These are phyloP conservation scores for Mollisiaceae sp. DNA, from an alignment of 2,329 filamentous ascomycete genomes.

Conservation along the genomic window DNA sequence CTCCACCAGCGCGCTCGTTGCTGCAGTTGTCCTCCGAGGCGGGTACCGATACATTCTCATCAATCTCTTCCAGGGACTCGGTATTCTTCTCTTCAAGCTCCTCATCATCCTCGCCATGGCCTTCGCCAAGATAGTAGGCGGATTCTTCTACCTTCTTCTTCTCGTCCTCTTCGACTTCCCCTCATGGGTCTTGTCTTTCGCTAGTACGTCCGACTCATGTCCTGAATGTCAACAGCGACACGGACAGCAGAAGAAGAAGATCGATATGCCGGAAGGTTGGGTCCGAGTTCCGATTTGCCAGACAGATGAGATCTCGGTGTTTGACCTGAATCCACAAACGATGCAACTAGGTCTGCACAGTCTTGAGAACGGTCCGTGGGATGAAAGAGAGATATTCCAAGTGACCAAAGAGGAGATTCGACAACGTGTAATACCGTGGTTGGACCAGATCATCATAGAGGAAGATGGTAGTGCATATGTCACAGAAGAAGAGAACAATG, in stretches of 20 bases:
- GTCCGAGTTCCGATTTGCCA: background rate
- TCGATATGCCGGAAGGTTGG: background rate
- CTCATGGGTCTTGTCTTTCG: background rate
- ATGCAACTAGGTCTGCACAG: background rate
- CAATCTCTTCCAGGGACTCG: background rate
- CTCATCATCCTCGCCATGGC: background rate
- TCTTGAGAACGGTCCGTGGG: background rate
- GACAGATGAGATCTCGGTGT: background rate
- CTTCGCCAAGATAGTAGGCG: background rate
- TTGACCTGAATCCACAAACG: background rate
- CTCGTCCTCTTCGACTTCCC: background rate
- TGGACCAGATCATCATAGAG: background rate
- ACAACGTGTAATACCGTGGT: background rate
- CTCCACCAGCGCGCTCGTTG: background rate
- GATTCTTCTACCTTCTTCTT: conserved; percentile 1
- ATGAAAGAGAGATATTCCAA: background rate
- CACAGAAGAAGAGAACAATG: background rate
- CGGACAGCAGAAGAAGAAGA: background rate
- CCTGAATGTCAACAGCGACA: background rate
- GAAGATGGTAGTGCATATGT: background rate
- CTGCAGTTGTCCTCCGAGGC: background rate
- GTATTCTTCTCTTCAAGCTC: background rate
- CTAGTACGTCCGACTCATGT: background rate
- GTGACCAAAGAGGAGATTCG: background rate
- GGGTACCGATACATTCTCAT: background rate